Percentiles rank a stretch among this genome's conserved stretches.
These are phyloP conservation scores for Suhomyces sp. DNA, from an alignment of 805 yeast species.

Conservation along the genomic window DNA sequence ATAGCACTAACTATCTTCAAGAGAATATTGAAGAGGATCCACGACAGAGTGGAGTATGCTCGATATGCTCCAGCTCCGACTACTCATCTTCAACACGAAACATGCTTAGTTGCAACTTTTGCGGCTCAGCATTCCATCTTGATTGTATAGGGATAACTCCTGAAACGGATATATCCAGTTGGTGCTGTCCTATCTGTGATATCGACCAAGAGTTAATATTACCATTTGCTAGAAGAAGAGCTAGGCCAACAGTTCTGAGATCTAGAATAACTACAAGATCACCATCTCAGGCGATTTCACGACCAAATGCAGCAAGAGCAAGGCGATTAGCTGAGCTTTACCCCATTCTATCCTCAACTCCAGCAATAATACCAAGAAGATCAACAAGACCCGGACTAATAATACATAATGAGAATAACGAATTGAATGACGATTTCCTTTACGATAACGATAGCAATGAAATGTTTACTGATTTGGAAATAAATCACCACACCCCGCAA, in stretches of 20 bases:
- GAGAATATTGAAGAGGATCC: not conserved
- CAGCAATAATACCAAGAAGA: not conserved
- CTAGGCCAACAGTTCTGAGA: not conserved
- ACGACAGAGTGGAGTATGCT: slow-evolving; percentile 24
- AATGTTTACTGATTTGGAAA: not conserved
- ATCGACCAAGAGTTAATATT: slow-evolving; percentile 31
- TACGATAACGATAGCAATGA: slow-evolving; percentile 16
- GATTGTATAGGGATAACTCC: slow-evolving; percentile 36
- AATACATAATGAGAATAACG: slow-evolving; percentile 30
- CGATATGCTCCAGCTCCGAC: slow-evolving; percentile 37
- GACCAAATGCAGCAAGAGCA: too few species aligned
- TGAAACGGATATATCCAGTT: slow-evolving; percentile 16
- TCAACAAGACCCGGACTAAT: slow-evolving; percentile 16
- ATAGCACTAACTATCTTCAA: slow-evolving; percentile 7
- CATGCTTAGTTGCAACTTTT: slow-evolving; percentile 29
- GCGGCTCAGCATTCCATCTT: slow-evolving; percentile 42
- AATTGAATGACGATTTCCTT: slow-evolving; percentile 31
- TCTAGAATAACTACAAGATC: not conserved
- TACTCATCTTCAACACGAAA: slow-evolving; percentile 19
- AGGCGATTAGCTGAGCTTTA: too few species aligned
- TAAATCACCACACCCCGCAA: slow-evolving; percentile 1
- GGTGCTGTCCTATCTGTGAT: slow-evolving; percentile 57
- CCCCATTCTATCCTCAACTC: too few species aligned
- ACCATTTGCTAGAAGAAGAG: slow-evolving; percentile 1
- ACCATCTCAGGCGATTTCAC: too few species aligned